Percentiles rank a stretch among this genome's conserved stretches.
These are phyloP conservation scores for Smittium culicis DNA, from an alignment of 371 early-diverging fungal species.

Conservation along the genomic window DNA sequence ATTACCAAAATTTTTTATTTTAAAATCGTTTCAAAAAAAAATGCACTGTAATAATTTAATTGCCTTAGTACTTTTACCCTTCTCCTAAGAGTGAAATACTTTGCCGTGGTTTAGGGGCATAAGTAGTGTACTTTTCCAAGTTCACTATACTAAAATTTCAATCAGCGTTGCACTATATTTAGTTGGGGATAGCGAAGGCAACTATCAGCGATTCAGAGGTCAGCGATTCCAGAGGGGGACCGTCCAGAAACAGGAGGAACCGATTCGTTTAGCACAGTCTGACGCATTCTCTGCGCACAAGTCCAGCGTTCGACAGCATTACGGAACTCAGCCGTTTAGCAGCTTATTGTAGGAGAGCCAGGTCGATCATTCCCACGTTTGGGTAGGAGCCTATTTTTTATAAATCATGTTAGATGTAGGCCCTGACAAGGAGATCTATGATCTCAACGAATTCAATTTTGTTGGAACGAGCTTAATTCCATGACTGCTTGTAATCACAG, in stretches of 20 bases:
- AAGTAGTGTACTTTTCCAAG: not conserved
- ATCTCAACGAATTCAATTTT: not conserved
- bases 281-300: not conserved
- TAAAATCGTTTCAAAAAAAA: too few species aligned
- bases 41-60: too few species aligned
- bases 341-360: not conserved
- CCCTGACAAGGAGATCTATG: not conserved
- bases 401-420: not conserved
- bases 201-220: not conserved
- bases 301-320: not conserved
- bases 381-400: not conserved
- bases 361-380: not conserved
- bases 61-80: too few species aligned
- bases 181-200: not conserved
- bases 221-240: not conserved
- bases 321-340: not conserved
- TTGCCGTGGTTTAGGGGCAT: not conserved
- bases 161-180: not conserved
- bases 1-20: too few species aligned
- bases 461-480: not conserved
- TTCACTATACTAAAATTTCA: not conserved
- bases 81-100: not conserved
- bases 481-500: not conserved
- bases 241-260: not conserved
- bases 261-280: not conserved